Evolutionary conservation across 2,329 filamentous ascomycete genomes (phyloP).

Genomic region (Cladophialophora exuberans): DNA sequence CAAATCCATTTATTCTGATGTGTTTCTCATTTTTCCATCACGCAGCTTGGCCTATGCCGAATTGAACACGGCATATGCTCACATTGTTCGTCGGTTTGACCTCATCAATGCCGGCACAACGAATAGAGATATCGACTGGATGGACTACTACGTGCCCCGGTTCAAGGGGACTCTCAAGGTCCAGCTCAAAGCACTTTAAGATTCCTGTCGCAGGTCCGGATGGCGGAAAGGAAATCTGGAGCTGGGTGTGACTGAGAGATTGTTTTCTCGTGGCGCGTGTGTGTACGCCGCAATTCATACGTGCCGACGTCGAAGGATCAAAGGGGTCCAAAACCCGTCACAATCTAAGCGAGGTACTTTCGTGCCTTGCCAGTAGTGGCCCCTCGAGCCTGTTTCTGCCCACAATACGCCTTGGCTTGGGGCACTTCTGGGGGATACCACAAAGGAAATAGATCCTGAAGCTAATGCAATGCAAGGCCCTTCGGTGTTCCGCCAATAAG

Average conservation of each 20-base stretch:
- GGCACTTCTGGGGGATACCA: too few relatives aligned
- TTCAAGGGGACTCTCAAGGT: slow-evolving; percentile 17
- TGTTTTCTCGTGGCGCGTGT: too few relatives aligned
- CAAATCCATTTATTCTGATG: background rate
- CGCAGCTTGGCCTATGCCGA: slow-evolving; percentile 37
- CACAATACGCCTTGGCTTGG: too few relatives aligned
- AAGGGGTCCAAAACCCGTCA: too few relatives aligned
- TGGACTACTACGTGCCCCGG: slow-evolving; percentile 7
- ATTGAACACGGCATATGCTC: slow-evolving; percentile 35
- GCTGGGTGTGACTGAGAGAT: too few relatives aligned
- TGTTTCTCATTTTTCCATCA: background rate
- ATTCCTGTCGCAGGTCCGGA: background rate
- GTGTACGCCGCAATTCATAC: too few relatives aligned
- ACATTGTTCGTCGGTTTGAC: slow-evolving; percentile 37
- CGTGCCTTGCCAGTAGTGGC: too few relatives aligned
- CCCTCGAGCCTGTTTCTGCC: too few relatives aligned
- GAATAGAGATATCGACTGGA: slow-evolving; percentile 33
- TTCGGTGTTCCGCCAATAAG: background rate
- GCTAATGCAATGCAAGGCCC: slow-evolving; percentile 12
- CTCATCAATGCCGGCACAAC: slow-evolving; percentile 36
- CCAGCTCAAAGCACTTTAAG: background rate
- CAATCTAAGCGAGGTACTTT: too few relatives aligned
- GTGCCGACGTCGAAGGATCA: too few relatives aligned
- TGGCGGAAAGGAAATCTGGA: too few relatives aligned
- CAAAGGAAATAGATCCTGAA: too few relatives aligned